A percentile compares a stretch with the other conserved stretches of the same genome.
Conservation (phyloP, 1,139 yeast species). For the Geotrichum restrictum region DNA sequence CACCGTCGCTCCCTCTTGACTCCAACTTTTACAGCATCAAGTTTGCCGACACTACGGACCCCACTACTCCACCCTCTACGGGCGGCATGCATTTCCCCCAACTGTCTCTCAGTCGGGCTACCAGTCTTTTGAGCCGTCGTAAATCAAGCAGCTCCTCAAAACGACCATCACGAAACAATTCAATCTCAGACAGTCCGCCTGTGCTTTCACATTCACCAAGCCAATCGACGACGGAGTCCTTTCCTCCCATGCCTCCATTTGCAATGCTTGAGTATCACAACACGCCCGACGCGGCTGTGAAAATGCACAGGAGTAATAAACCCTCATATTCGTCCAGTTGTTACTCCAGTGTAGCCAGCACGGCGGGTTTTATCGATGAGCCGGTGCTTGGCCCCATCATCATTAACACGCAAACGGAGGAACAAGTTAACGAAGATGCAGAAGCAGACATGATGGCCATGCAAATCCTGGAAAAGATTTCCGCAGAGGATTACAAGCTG, state of each 20-base stretch:
- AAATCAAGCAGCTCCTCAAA: neutral
- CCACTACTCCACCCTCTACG: neutral
- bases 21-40: neutral
- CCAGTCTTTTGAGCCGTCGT: neutral
- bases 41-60: neutral
- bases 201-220: neutral
- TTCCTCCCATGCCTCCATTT: neutral
- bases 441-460: constrained; percentile 1
- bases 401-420: neutral
- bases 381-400: neutral
- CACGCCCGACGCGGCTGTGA: neutral
- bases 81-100: neutral
- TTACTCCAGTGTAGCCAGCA: neutral
- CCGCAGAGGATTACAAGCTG: neutral
- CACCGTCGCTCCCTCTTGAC: neutral
- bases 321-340: neutral
- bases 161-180: neutral
- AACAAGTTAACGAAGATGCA: neutral
- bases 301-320: neutral
- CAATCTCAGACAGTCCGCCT: neutral
- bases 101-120: neutral
- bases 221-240: neutral
- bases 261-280: neutral
- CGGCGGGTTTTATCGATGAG: neutral
- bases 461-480: neutral